A percentile compares a stretch with the other conserved stretches of the same genome.
phyloP scores from a whole-genome alignment of 2,329 filamentous ascomycete genomes.

The Pezicula radicicola region DNA sequence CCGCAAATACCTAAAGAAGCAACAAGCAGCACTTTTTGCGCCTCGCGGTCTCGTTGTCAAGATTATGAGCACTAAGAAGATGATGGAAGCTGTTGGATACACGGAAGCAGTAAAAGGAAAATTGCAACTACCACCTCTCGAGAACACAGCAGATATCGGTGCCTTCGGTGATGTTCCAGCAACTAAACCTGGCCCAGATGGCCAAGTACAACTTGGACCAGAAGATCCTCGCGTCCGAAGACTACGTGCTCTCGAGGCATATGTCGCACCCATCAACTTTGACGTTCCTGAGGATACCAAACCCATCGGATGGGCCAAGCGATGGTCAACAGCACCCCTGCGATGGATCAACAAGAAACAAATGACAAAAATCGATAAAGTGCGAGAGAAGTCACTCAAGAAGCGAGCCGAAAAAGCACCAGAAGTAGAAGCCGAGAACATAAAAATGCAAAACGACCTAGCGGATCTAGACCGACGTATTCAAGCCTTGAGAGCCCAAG shows the following conservation, averaged over 20 bases:
- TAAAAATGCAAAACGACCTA: conserved; percentile 4
- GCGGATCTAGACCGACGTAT: conserved; percentile 8
- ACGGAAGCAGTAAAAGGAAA: conserved; percentile 13
- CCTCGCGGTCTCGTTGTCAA: conserved; percentile 9
- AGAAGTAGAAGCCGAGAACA: background rate
- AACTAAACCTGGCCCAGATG: background rate
- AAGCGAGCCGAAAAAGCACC: conserved; percentile 3
- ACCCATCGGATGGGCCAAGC: conserved; percentile 9
- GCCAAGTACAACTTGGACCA: background rate
- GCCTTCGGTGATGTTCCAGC: background rate
- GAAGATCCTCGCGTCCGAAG: conserved; percentile 17
- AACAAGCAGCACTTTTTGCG: conserved; percentile 8
- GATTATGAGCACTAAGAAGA: conserved; percentile 16
- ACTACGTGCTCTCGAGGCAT: conserved; percentile 15
- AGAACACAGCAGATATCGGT: conserved; percentile 5
- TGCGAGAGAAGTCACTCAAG: conserved; percentile 2
- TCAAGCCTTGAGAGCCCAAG: background rate
- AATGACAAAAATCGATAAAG: conserved; percentile 5
- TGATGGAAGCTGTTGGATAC: conserved; percentile 13
- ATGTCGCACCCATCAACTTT: conserved; percentile 19
- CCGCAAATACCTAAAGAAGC: conserved; percentile 12
- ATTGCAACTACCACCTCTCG: conserved; percentile 12
- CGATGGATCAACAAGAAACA: conserved; percentile 16
- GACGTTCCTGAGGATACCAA: conserved; percentile 12
- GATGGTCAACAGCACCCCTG: conserved; percentile 15